Evolutionary conservation across 176 grass and related monocot species (phyloP).

Genomic region (Rhynchospora tenuis): DNA sequence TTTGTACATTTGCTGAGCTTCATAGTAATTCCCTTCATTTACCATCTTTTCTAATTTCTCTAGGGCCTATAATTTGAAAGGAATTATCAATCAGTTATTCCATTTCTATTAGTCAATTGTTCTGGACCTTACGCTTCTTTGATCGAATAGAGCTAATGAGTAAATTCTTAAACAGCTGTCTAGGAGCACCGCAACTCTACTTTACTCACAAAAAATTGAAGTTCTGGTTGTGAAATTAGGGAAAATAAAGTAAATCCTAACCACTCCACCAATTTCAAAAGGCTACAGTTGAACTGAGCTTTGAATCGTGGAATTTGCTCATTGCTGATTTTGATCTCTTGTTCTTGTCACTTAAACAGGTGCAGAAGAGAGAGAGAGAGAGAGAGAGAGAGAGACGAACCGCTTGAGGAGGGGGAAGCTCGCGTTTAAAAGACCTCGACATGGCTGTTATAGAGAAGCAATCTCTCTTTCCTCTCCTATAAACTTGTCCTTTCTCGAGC

Average conservation of each 20-base stretch:
- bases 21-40: conserved; percentile 64
- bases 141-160: not conserved
- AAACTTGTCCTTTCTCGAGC: not conserved
- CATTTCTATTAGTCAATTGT: not conserved
- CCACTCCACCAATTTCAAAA: not conserved
- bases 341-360: not conserved
- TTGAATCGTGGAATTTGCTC: not conserved
- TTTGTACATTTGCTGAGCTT: conserved; percentile 95
- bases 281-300: not conserved
- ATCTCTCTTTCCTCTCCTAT: conserved; percentile 27
- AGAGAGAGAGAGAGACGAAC: conserved; percentile 30
- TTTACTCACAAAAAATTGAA: not conserved
- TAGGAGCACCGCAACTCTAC: not conserved
- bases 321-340: not conserved
- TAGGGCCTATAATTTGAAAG: conserved; percentile 45
- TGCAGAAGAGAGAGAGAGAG: not conserved
- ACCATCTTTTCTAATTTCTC: conserved; percentile 76
- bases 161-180: not conserved
- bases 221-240: not conserved
- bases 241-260: not conserved
- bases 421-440: conserved; percentile 66
- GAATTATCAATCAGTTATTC: not conserved
- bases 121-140: not conserved
- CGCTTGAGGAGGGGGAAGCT: conserved; percentile 67
- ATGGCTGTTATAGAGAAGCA: conserved; percentile 43